Base-by-base conservation (phyloP, 2,329 filamentous ascomycete species). In the Gnomoniopsis smithogilvyi region DNA sequence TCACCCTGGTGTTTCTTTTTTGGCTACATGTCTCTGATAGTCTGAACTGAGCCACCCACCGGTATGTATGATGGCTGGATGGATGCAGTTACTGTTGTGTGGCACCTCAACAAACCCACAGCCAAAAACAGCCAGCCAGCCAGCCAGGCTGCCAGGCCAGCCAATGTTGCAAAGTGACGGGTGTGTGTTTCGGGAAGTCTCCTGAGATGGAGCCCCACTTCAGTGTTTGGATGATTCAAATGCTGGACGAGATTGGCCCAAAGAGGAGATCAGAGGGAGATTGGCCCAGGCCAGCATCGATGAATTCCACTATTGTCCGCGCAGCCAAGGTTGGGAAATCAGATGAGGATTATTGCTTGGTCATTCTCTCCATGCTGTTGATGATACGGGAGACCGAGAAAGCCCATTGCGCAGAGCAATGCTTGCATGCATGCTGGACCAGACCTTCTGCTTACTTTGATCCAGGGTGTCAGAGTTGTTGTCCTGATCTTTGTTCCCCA, bases 1-100 rank as follows among this genome's bases (percentile, higher is more conserved):
- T 50, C 41, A 14, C 80, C 73, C n/a, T 79, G 77, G 75, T 72
- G 71, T 70, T 71, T 71, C 72, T 68, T 72, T 77, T 73, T 73
- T 75, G 73, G 66, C 70, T 76, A 78, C 73, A 80, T 80, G 70
- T 81, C 53, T 50, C 53, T 49, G 10, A 19, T 55, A 26, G 33
- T 26, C 53, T 55, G 33, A n/a, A 53, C 51, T 53, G 38, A 53
- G 51, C 45, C 41, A 36, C 30, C 26, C 26, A 30, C 26, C 26
- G 26, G 26, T 30, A 46, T 46, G 19, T 46, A n/a, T 14, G 38
- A 15, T n/a, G n/a, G n/a, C n/a, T n/a, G n/a, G n/a, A n/a, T n/a
- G n/a, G n/a, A n/a, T n/a, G 12, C n/a, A 41, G n/a, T n/a, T 14
- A 6, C n/a, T 41, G 43, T 47, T 47, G 45, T 30, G 26, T 30